These are phyloP conservation scores for Populus nigra DNA, from an alignment of 345 rosid genomes.

Conservation along the genomic window DNA sequence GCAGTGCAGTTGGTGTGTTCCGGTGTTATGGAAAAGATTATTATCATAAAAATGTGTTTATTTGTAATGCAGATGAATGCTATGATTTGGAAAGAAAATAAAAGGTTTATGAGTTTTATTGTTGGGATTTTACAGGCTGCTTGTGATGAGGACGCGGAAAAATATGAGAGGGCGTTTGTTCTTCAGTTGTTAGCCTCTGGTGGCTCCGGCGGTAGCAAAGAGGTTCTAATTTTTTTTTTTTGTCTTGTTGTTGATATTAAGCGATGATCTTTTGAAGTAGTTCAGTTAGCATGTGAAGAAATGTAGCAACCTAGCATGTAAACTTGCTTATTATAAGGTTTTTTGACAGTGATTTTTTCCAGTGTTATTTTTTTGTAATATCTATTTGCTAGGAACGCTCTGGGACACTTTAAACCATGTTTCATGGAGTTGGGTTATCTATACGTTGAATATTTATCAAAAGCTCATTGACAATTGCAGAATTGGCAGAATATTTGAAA, in stretches of 20 bases:
- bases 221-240: constrained; percentile 42
- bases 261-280: not conserved
- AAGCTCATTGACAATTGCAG: not conserved
- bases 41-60: not conserved
- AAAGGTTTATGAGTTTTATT: not conserved
- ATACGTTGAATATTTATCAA: not conserved
- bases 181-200: constrained; percentile 65
- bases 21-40: not conserved
- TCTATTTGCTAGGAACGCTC: not conserved
- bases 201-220: constrained; percentile 43
- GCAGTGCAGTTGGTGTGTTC: not conserved
- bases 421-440: not conserved
- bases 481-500: not conserved
- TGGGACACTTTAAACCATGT: not conserved
- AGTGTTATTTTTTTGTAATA: not conserved
- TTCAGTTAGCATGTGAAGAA: not conserved
- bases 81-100: not conserved
- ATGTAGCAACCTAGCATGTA: not conserved
- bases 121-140: constrained; percentile 54
- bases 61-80: not conserved
- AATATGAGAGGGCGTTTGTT: constrained; percentile 75
- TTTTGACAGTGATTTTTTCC: not conserved
- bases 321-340: not conserved
- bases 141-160: constrained; percentile 66
- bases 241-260: not conserved